Evolutionary conservation across 441 rosid species (phyloP).

Genomic region (Aleurites moluccanus): DNA sequence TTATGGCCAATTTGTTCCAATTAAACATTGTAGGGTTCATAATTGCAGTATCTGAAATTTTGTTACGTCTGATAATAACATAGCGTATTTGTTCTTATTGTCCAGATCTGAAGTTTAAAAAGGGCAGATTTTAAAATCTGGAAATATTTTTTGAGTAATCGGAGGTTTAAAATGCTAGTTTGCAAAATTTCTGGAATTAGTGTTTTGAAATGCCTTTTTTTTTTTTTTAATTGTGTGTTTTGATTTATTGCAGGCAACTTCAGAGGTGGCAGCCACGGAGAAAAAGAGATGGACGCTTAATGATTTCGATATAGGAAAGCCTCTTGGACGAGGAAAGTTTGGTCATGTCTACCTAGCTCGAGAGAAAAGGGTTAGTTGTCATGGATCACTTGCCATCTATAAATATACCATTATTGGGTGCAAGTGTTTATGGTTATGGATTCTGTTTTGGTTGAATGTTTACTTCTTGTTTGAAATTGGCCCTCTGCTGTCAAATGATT

Average conservation of each 20-base stretch:
- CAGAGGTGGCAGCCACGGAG: constrained; percentile 53
- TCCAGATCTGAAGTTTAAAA: not conserved
- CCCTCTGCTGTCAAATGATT: too few relatives aligned
- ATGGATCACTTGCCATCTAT: not conserved
- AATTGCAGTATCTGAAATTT: not conserved
- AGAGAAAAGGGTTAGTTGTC: constrained; percentile 69
- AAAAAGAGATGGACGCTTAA: constrained; percentile 78
- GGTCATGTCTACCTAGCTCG: constrained; percentile 94
- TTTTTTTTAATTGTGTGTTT: not conserved
- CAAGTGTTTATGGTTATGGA: too few relatives aligned
- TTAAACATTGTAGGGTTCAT: not conserved
- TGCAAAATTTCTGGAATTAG: not conserved
- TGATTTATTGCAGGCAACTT: constrained; percentile 41
- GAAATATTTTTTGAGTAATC: not conserved
- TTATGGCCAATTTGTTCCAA: not conserved
- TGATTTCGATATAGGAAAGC: constrained; percentile 92
- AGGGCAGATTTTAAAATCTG: not conserved
- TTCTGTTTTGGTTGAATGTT: too few relatives aligned
- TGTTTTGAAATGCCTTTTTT: not conserved
- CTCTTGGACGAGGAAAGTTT: constrained; percentile 96
- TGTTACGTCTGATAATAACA: not conserved
- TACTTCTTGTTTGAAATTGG: too few relatives aligned
- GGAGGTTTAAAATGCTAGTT: not conserved
- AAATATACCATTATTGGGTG: not conserved
- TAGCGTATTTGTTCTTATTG: not conserved